Evolutionary conservation across 345 rosid species (phyloP), one percentile per base, ranked within the genome.

Genomic region (Xanthoceras sorbifolium): DNA sequence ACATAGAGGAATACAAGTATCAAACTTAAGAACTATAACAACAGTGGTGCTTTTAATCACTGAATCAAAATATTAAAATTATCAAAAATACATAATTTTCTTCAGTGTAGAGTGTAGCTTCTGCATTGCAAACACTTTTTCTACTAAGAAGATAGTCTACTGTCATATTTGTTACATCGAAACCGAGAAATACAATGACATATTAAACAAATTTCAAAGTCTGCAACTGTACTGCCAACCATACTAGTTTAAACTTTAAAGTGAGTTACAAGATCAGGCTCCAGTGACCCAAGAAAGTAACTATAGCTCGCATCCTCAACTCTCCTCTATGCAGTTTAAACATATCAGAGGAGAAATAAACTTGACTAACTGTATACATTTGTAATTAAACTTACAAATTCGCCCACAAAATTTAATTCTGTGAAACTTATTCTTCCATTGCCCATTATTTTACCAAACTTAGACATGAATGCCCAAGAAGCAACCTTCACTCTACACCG

Each of bases 1-100:
- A 25, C 8, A n/a, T 25, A 20, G 77, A 28, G 42, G 67, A 76
- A 36, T 48, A 9, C 29, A 46, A 28, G 55, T 28, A 18, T 64
- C 36, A 36, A 10, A 80, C 57, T 17, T 18, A 61, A 61, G 64
- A 78, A 60, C 46, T n/a, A 48, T 20, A 57, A 46, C 52, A 25
- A 77, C 25, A 46, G 5, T 6, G 15, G 9, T 1, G 31, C 48
- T 6, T 57, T 20, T 57, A 8, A 72, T 57, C 2, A 59, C 67
- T 44, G 28, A 60, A 42, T 63, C 28, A 18, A 62, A 2, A 4
- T 28, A 23, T 44, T 11, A 32, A 26, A 48, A 72, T 18, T 60
- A 72, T 48, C 10, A 5, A 9, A 17, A 8, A 64, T 20, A 60
- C 26, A 60, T 25, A 26, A 9, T 72, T 72, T 60, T 42, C 57